phyloP scores from a whole-genome alignment of 2,329 filamentous ascomycete species.

The Trichoderma pleuroti region DNA sequence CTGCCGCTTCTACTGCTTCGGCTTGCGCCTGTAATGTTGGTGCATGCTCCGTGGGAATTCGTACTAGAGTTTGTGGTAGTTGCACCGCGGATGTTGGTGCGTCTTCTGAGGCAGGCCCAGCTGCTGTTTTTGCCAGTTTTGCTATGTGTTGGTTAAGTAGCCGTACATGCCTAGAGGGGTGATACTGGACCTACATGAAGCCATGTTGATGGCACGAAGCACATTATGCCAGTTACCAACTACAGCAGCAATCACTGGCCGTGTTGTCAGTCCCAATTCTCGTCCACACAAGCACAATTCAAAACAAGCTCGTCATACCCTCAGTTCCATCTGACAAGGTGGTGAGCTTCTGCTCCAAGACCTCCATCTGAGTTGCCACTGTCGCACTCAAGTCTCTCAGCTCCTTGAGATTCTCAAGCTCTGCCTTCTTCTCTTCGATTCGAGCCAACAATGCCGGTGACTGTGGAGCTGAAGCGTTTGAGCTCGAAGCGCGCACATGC shows the following conservation, averaged over 20 bases:
- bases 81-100: slow-evolving; percentile 44
- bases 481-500: slow-evolving; percentile 62
- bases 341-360: slow-evolving; percentile 70
- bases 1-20: slow-evolving; percentile 46
- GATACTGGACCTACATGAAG: slow-evolving; percentile 62
- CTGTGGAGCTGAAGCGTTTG: slow-evolving; percentile 52
- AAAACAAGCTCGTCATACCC: slow-evolving; percentile 45
- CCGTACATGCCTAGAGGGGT: background rate
- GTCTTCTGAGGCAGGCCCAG: slow-evolving; percentile 34
- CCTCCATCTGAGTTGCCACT: slow-evolving; percentile 77
- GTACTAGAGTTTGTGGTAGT: slow-evolving; percentile 76
- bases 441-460: slow-evolving; percentile 69
- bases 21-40: slow-evolving; percentile 60
- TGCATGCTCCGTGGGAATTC: slow-evolving; percentile 78
- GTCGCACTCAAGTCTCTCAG: slow-evolving; percentile 75
- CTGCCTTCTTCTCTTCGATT: slow-evolving; percentile 81
- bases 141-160: slow-evolving; percentile 41
- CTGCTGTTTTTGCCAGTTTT: slow-evolving; percentile 63
- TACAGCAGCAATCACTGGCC: slow-evolving; percentile 70
- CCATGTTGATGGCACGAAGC: slow-evolving; percentile 80
- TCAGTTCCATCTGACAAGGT: slow-evolving; percentile 80
- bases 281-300: background rate
- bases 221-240: slow-evolving; percentile 87
- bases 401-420: slow-evolving; percentile 75
- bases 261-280: slow-evolving; percentile 6